Evolutionary conservation across 768 basidiomycete species (phyloP).

Genomic region (Boletellus ananas): DNA sequence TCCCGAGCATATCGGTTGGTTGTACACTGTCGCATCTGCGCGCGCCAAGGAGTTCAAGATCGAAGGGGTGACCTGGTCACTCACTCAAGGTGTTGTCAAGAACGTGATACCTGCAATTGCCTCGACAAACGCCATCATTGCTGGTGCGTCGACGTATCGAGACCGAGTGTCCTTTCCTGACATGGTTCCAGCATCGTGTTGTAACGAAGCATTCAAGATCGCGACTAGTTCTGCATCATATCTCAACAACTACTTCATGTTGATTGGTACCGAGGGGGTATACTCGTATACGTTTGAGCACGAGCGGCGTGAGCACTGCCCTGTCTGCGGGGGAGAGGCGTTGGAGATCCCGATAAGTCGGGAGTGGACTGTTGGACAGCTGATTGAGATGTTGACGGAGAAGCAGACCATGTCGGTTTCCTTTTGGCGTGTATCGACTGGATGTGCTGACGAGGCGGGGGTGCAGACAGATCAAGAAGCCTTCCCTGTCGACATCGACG

Average conservation of each 20-base stretch:
- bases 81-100: slow-evolving; percentile 98
- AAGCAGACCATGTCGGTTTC: slow-evolving; percentile 81
- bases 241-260: slow-evolving; percentile 97
- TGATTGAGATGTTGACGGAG: slow-evolving; percentile 86
- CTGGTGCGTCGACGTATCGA: slow-evolving; percentile 49
- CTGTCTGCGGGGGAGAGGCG: slow-evolving; percentile 93
- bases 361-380: slow-evolving; percentile 75
- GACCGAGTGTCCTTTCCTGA: background rate
- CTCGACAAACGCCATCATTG: slow-evolving; percentile 97
- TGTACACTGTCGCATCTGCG: slow-evolving; percentile 73
- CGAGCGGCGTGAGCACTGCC: slow-evolving; percentile 89
- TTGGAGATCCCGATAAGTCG: slow-evolving; percentile 66
- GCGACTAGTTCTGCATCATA: slow-evolving; percentile 93
- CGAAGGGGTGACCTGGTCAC: slow-evolving; percentile 95
- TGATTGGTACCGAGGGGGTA: slow-evolving; percentile 93
- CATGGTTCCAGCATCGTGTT: slow-evolving; percentile 73
- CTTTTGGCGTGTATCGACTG: slow-evolving; percentile 2
- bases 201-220: slow-evolving; percentile 99
- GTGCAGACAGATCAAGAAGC: slow-evolving; percentile 91
- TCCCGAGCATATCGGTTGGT: slow-evolving; percentile 94
- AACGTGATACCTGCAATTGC: slow-evolving; percentile 99
- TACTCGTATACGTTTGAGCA: slow-evolving; percentile 98
- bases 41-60: slow-evolving; percentile 95
- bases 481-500: slow-evolving; percentile 76
- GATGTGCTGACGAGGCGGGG: background rate